phyloP scores from a whole-genome alignment of 78 protist species.

The Tieghemostelium lacteum region DNA sequence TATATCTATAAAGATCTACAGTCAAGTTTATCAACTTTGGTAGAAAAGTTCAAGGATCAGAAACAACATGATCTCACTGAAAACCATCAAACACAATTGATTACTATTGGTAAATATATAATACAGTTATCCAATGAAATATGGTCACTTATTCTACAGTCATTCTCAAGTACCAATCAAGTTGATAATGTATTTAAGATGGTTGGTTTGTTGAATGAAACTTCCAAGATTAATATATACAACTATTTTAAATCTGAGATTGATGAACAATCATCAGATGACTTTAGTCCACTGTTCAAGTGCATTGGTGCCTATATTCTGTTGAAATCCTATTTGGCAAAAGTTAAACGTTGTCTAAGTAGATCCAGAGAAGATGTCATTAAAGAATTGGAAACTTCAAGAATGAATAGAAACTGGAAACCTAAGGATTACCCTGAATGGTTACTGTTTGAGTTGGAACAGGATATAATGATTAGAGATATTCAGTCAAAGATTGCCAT shows the following conservation, averaged over 20 bases:
- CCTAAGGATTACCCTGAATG: neutral
- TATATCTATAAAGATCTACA: neutral
- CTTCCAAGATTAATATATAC: neutral
- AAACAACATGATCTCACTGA: neutral
- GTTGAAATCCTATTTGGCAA: neutral
- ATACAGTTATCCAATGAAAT: neutral
- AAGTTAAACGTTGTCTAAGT: neutral
- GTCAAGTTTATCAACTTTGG: neutral
- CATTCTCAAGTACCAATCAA: neutral
- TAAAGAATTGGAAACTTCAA: neutral
- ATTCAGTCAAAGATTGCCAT: conserved; percentile 1
- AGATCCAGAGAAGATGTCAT: neutral
- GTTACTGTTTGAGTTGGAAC: conserved; percentile 14
- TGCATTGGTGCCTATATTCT: conserved; percentile 1
- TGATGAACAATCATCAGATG: neutral
- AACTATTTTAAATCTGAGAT: neutral
- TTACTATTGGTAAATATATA: neutral
- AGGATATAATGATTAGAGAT: neutral
- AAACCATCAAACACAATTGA: neutral
- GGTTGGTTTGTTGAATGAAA: neutral
- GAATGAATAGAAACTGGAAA: neutral
- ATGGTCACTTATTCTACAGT: neutral
- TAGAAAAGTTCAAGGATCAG: neutral
- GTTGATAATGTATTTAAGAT: too few species aligned
- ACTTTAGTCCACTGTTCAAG: neutral